phyloP scores from a whole-genome alignment of 1,284 basidiomycete species.

The Rhodotorula mucilaginosa region DNA sequence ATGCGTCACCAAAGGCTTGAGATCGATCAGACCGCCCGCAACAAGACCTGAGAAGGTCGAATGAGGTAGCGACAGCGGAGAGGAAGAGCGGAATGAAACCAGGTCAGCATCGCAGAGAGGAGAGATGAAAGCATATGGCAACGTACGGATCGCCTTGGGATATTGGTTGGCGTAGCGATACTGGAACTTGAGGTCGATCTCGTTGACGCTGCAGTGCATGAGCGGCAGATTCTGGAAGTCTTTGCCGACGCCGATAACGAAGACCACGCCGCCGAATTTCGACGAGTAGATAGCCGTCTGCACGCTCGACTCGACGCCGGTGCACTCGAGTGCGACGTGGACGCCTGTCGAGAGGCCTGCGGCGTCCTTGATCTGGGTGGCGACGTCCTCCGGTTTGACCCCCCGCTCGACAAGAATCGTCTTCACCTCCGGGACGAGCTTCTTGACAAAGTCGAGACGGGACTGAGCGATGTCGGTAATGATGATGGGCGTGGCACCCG shows the following conservation, averaged over 20 bases:
- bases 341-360: conserved; percentile 45
- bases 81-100: background rate
- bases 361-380: conserved; percentile 47
- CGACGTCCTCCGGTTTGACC: conserved; percentile 46
- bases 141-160: conserved; percentile 28
- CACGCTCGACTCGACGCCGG: conserved; percentile 82
- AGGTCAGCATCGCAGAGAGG: background rate
- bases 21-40: conserved; percentile 71
- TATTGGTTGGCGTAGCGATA: conserved; percentile 24
- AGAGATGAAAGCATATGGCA: no score
- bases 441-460: conserved; percentile 56
- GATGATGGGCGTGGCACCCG: conserved; percentile 57
- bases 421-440: conserved; percentile 53
- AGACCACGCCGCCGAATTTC: conserved; percentile 8
- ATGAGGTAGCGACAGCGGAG: background rate
- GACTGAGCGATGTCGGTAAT: conserved; percentile 55
- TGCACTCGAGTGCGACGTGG: conserved; percentile 66
- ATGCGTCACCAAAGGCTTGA: conserved; percentile 86
- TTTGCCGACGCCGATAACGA: conserved; percentile 57
- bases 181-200: conserved; percentile 55
- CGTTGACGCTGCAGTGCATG: conserved; percentile 52
- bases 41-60: conserved; percentile 56
- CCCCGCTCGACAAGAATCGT: conserved; percentile 50
- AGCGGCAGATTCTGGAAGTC: conserved; percentile 41
- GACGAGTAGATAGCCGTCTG: conserved; percentile 67